Percentiles rank a stretch among this genome's conserved stretches.
Evolutionary conservation across 768 basidiomycete species (phyloP).

Genomic region (Rhodotorula diobovata): DNA sequence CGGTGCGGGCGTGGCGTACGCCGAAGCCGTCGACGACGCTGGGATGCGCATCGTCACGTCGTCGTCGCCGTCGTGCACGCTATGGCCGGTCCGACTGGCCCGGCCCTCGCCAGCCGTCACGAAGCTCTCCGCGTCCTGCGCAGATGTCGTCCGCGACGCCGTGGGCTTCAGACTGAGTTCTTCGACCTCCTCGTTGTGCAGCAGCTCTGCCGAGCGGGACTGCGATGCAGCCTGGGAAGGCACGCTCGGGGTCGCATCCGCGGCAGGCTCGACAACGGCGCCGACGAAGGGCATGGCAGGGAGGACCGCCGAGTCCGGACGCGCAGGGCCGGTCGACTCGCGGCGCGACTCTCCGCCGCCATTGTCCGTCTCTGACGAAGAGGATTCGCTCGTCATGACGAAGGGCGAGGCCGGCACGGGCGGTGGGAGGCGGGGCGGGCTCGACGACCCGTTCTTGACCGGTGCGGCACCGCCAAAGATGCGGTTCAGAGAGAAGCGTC

Average conservation of each 20-base stretch:
- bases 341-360: not conserved
- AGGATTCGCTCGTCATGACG: not conserved
- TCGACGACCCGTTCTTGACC: not conserved
- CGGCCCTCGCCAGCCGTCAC: not conserved
- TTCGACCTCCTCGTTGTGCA: not conserved
- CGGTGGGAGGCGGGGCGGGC: not conserved
- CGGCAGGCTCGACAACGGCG: not conserved
- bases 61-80: not conserved
- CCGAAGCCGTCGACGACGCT: not conserved
- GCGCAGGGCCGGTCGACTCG: not conserved
- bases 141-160: not conserved
- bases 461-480: constrained; percentile 11
- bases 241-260: not conserved
- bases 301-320: not conserved
- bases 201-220: rapidly evolving
- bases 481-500: constrained; percentile 19
- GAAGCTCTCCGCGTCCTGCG: constrained; percentile 6
- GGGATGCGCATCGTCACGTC: not conserved
- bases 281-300: not conserved
- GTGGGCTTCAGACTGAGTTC: not conserved
- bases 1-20: not conserved
- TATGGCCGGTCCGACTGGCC: not conserved
- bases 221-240: not conserved
- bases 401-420: not conserved
- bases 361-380: not conserved